These are phyloP conservation scores for Alternaria atra DNA, from an alignment of 2,329 filamentous ascomycete genomes.

Conservation along the genomic window DNA sequence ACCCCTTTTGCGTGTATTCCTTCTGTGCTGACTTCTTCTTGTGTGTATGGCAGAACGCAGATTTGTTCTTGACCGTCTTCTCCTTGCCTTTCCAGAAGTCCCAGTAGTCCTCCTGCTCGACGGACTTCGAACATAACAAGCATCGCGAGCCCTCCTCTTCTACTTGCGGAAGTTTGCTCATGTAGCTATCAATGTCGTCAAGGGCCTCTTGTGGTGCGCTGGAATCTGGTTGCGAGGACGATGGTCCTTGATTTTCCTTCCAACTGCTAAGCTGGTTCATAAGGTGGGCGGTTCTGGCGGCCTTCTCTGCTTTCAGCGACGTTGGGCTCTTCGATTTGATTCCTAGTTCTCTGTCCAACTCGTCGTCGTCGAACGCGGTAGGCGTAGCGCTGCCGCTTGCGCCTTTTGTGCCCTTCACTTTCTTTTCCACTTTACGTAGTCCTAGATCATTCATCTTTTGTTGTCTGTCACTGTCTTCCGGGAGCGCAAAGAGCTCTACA, in stretches of 20 bases:
- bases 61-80: conserved; percentile 62
- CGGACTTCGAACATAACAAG: conserved; percentile 71
- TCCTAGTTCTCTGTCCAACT: conserved; percentile 4
- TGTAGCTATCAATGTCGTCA: conserved; percentile 28
- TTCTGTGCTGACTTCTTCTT: conserved; percentile 41
- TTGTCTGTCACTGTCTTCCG: conserved; percentile 1
- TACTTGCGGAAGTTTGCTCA: conserved; percentile 25
- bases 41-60: conserved; percentile 50
- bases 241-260: conserved; percentile 19
- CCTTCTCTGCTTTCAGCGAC: conserved; percentile 1
- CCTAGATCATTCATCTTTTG: conserved; percentile 9
- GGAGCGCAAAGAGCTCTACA: conserved; percentile 8
- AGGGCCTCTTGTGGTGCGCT: conserved; percentile 27
- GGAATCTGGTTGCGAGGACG: conserved; percentile 27
- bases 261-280: conserved; percentile 28
- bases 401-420: background rate
- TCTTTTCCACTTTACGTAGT: conserved; percentile 12
- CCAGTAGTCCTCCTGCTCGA: conserved; percentile 65
- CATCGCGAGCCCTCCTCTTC: conserved; percentile 55
- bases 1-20: conserved; percentile 64
- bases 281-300: conserved; percentile 19
- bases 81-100: conserved; percentile 46
- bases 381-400: background rate
- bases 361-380: conserved; percentile 5
- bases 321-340: background rate